phyloP scores from a whole-genome alignment of 805 yeast species.

The Nadsonia fulvescens region DNA sequence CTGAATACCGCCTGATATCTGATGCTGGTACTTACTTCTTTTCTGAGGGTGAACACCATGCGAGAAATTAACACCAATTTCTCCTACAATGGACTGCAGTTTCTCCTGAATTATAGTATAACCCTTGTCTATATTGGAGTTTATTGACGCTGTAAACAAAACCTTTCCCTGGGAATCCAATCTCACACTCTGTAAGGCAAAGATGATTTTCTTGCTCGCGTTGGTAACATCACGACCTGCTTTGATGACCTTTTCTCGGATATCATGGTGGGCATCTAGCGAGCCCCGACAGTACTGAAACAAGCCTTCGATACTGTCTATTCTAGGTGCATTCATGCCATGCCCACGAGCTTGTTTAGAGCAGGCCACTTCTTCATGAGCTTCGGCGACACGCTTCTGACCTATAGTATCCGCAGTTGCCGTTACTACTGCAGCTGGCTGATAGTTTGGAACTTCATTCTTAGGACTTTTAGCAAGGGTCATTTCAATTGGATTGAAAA shows the following conservation, averaged over 20 bases:
- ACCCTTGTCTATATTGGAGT: neutral
- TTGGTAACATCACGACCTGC: slow-evolving; percentile 23
- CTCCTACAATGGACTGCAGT: neutral
- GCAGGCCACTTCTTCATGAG: too few species aligned
- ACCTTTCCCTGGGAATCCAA: neutral
- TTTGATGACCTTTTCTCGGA: slow-evolving; percentile 21
- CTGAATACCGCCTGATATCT: slow-evolving; percentile 13
- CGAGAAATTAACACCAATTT: slow-evolving; percentile 2
- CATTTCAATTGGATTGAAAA: too few species aligned
- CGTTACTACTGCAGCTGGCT: too few species aligned
- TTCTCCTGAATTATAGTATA: slow-evolving; percentile 1
- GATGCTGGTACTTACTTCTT: slow-evolving; percentile 8
- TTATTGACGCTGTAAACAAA: too few species aligned
- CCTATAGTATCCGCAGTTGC: too few species aligned
- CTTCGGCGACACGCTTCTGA: too few species aligned
- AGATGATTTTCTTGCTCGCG: slow-evolving; percentile 21
- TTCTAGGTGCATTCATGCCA: too few species aligned
- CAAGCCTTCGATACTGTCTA: slow-evolving; percentile 3
- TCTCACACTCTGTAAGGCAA: slow-evolving; percentile 12
- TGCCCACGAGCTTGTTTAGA: too few species aligned
- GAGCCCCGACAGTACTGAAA: slow-evolving; percentile 2
- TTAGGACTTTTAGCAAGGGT: too few species aligned
- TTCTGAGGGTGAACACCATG: slow-evolving; percentile 3
- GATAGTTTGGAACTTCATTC: too few species aligned
- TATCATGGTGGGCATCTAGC: slow-evolving; percentile 17